Evolutionary conservation across 352 stramenopile genomes (phyloP).

Genomic region (Pythium apleroticum): DNA sequence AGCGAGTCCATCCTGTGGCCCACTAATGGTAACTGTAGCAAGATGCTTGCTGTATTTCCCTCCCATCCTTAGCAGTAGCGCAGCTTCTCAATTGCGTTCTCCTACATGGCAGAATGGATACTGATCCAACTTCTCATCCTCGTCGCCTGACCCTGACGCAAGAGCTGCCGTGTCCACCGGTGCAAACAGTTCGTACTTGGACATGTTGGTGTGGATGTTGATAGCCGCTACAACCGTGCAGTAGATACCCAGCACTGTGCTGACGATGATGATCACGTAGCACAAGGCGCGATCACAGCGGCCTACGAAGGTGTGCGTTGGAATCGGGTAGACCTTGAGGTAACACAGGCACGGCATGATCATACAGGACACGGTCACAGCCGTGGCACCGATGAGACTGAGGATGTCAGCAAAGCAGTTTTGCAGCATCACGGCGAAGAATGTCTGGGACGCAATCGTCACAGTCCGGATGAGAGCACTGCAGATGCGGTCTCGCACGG

Average conservation of each 20-base stretch:
- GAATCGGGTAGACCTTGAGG: slow-evolving; percentile 62
- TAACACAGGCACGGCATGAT: slow-evolving; percentile 80
- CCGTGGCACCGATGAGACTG: slow-evolving; percentile 63
- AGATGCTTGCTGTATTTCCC: background rate
- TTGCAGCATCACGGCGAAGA: slow-evolving; percentile 66
- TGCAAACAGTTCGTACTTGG: slow-evolving; percentile 52
- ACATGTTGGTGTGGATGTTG: slow-evolving; percentile 56
- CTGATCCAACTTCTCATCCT: slow-evolving; percentile 28
- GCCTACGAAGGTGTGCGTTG: slow-evolving; percentile 43
- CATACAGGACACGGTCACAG: slow-evolving; percentile 69
- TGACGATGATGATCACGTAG: slow-evolving; percentile 56
- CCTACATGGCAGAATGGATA: slow-evolving; percentile 66
- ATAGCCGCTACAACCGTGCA: slow-evolving; percentile 44
- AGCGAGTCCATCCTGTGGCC: slow-evolving; percentile 33
- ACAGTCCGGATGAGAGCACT: slow-evolving; percentile 49
- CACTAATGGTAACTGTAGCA: slow-evolving; percentile 17
- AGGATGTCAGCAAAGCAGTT: slow-evolving; percentile 71
- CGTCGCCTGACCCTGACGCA: background rate
- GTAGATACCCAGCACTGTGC: slow-evolving; percentile 50
- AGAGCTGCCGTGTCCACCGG: slow-evolving; percentile 24
- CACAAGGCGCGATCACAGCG: slow-evolving; percentile 51
- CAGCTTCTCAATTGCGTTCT: slow-evolving; percentile 47
- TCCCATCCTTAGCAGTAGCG: background rate
- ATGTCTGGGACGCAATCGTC: slow-evolving; percentile 46
- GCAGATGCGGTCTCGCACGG: slow-evolving; percentile 42